Conservation (phyloP, 73 alveolate genomes). For the Paramecium sexaurelia region DNA sequence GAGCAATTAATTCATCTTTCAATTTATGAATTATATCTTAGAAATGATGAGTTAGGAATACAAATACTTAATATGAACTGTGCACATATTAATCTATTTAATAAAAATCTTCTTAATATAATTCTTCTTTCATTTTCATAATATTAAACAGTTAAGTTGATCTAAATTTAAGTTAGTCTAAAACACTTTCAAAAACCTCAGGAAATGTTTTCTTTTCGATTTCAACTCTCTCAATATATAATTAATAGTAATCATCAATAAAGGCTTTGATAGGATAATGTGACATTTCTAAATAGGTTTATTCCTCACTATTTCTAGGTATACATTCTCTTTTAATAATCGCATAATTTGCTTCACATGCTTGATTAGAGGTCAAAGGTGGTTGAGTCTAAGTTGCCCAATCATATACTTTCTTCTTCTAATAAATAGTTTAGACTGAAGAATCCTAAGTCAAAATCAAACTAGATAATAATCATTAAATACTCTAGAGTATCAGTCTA, state of each 20-base stretch:
- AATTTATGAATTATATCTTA: neutral
- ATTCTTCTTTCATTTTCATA: constrained; percentile 19
- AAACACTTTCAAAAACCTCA: neutral
- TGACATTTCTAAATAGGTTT: constrained; percentile 52
- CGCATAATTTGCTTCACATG: constrained; percentile 20
- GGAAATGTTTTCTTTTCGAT: neutral
- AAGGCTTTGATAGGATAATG: neutral
- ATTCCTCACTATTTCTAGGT: constrained; percentile 34
- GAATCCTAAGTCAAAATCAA: neutral
- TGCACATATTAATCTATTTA: neutral
- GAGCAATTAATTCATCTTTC: constrained; percentile 24
- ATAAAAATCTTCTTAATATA: neutral
- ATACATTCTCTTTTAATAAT: constrained; percentile 44
- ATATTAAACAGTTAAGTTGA: neutral
- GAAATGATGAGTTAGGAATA: neutral
- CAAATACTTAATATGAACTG: neutral
- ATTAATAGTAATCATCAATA: constrained; percentile 23
- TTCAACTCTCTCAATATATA: neutral
- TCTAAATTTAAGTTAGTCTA: neutral
- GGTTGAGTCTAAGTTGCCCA: neutral
- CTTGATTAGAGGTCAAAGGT: neutral
- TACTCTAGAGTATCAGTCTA: neutral
- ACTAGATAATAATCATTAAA: neutral
- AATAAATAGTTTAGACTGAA: neutral
- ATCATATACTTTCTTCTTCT: neutral